phyloP scores from a whole-genome alignment of 768 basidiomycete species.

The Leccinum arenicola region DNA sequence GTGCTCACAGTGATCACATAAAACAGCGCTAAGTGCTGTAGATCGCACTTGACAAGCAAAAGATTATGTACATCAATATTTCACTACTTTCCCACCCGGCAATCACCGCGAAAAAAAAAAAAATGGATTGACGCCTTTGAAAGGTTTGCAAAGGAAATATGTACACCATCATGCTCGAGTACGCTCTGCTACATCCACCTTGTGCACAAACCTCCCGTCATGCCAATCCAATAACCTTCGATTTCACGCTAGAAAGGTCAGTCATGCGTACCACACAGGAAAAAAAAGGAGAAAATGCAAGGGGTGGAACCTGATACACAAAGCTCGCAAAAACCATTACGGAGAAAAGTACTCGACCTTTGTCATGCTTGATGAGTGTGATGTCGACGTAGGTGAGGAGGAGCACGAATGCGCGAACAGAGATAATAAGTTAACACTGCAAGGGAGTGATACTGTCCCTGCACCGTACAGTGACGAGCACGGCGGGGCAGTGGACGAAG shows the following conservation, averaged over 20 bases:
- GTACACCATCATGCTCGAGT: slow-evolving; percentile 6
- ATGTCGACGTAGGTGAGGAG: slow-evolving; percentile 6
- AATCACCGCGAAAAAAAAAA: slow-evolving; percentile 5
- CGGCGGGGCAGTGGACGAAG: not conserved
- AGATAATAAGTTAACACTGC: slow-evolving; percentile 31
- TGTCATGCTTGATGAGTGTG: slow-evolving; percentile 13
- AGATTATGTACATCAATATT: not conserved
- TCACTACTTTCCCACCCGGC: slow-evolving; percentile 4
- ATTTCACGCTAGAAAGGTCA: slow-evolving; percentile 31
- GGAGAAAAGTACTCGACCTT: slow-evolving; percentile 30
- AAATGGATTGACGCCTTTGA: not conserved
- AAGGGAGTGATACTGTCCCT: not conserved
- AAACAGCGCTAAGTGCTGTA: not conserved
- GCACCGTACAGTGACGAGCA: slow-evolving; percentile 1
- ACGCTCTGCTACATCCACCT: slow-evolving; percentile 7
- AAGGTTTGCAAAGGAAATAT: not conserved
- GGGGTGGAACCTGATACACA: not conserved
- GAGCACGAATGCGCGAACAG: slow-evolving; percentile 7
- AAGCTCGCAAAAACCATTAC: slow-evolving; percentile 1
- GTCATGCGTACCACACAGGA: slow-evolving; percentile 20
- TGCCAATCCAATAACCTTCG: slow-evolving; percentile 6
- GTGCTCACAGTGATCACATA: slow-evolving; percentile 13
- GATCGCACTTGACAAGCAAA: not conserved
- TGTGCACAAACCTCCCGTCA: not conserved
- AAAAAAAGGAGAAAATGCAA: not conserved